phyloP scores from a whole-genome alignment of 257 asterid species.

The Petrea volubilis region DNA sequence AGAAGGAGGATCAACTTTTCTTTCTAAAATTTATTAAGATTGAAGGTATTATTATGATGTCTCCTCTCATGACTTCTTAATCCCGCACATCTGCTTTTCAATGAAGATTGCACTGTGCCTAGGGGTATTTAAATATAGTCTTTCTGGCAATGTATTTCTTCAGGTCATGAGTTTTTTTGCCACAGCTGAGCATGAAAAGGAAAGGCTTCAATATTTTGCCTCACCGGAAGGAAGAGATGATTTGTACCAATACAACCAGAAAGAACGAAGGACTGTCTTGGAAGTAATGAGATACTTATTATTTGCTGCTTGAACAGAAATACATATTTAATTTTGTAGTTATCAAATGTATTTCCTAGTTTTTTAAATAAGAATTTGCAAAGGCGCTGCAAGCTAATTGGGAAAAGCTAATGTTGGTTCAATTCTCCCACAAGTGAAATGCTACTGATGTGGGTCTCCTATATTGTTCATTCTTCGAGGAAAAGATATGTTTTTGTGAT shows the following conservation, averaged over 20 bases:
- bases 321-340: constrained; percentile 11
- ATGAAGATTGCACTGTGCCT: not conserved
- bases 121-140: not conserved
- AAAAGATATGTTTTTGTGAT: not conserved
- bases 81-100: constrained; percentile 7
- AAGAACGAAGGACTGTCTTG: constrained; percentile 87
- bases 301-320: not conserved
- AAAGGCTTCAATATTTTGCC: constrained; percentile 84
- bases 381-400: not conserved
- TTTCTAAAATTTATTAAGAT: not conserved
- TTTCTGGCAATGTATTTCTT: constrained; percentile 19
- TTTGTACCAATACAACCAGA: constrained; percentile 90
- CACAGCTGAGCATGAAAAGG: constrained; percentile 87
- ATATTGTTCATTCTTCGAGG: not conserved
- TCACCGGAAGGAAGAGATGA: constrained; percentile 99
- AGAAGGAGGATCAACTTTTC: not conserved
- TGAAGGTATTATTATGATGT: not conserved
- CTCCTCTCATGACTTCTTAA: not conserved
- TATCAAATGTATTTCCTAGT: not conserved
- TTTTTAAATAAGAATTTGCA: not conserved
- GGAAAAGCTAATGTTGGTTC: constrained; percentile 3
- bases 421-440: constrained; percentile 18
- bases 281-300: constrained; percentile 56
- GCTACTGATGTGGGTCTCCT: not conserved
- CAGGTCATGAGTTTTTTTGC: constrained; percentile 96